These are phyloP conservation scores for Fragaria nilgerrensis DNA, from an alignment of 306 rosid species.

Conservation along the genomic window DNA sequence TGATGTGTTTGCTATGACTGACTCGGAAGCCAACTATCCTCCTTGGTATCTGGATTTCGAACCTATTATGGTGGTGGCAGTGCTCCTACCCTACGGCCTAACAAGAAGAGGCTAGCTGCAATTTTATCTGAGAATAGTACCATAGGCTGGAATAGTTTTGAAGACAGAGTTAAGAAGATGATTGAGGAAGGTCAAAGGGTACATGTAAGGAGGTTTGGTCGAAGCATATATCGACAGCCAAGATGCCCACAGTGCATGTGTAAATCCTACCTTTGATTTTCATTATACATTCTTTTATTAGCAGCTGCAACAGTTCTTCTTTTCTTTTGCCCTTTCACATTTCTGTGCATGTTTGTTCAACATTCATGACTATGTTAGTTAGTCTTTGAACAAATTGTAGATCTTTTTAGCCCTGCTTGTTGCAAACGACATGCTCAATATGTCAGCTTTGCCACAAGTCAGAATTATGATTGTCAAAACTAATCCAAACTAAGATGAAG, in stretches of 20 bases:
- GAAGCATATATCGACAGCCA: constrained; percentile 87
- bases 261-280: constrained; percentile 29
- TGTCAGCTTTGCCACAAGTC: not conserved
- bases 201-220: constrained; percentile 53
- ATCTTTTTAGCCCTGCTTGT: not conserved
- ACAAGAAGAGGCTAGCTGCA: constrained; percentile 83
- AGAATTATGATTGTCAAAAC: not conserved
- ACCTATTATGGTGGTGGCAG: constrained; percentile 67
- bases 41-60: constrained; percentile 86
- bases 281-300: not conserved
- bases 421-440: not conserved
- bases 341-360: not conserved
- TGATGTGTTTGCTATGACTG: constrained; percentile 94
- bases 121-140: constrained; percentile 60
- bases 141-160: constrained; percentile 66
- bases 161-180: constrained; percentile 80
- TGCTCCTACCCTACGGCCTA: constrained; percentile 80
- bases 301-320: not conserved
- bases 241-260: constrained; percentile 84
- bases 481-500: not conserved
- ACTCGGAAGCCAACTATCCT: constrained; percentile 95
- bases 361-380: not conserved
- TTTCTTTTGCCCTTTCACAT: not conserved
- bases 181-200: constrained; percentile 72
- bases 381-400: not conserved